phyloP scores from a whole-genome alignment of 805 yeast genomes.

The Peterozyma toletana region DNA sequence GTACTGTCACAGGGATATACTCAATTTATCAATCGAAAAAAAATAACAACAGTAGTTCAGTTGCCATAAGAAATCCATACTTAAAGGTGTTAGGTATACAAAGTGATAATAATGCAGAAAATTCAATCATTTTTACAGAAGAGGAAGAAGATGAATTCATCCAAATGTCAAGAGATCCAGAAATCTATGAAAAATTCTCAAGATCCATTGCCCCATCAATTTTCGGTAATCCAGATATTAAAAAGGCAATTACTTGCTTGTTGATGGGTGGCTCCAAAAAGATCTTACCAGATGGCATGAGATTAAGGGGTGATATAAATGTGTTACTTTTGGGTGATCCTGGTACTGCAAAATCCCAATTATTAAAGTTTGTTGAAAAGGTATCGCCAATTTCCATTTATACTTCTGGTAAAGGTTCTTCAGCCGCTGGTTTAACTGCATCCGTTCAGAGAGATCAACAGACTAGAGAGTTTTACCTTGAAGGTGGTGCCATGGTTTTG shows the following conservation, averaged over 20 bases:
- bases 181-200: conserved; percentile 79
- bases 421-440: conserved; percentile 99
- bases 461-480: conserved; percentile 88
- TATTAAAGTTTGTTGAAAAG: conserved; percentile 90
- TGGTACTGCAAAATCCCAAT: conserved; percentile 97
- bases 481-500: conserved; percentile 99
- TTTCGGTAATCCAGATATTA: conserved; percentile 89
- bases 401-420: conserved; percentile 98
- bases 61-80: conserved; percentile 91
- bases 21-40: conserved; percentile 79
- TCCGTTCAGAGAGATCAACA: conserved; percentile 88
- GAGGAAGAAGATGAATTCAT: conserved; percentile 92
- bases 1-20: conserved; percentile 87
- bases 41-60: conserved; percentile 38
- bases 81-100: conserved; percentile 81
- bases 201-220: conserved; percentile 94
- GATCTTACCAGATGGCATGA: conserved; percentile 89
- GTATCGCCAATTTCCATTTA: conserved; percentile 91
- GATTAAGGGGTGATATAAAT: conserved; percentile 95
- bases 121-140: conserved; percentile 61
- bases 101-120: conserved; percentile 63
- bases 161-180: conserved; percentile 72
- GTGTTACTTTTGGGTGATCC: conserved; percentile 95
- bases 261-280: conserved; percentile 94
- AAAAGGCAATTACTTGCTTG: conserved; percentile 87